Evolutionary conservation across 1,284 basidiomycete species (phyloP).

Genomic region (Heterobasidion occidentale): DNA sequence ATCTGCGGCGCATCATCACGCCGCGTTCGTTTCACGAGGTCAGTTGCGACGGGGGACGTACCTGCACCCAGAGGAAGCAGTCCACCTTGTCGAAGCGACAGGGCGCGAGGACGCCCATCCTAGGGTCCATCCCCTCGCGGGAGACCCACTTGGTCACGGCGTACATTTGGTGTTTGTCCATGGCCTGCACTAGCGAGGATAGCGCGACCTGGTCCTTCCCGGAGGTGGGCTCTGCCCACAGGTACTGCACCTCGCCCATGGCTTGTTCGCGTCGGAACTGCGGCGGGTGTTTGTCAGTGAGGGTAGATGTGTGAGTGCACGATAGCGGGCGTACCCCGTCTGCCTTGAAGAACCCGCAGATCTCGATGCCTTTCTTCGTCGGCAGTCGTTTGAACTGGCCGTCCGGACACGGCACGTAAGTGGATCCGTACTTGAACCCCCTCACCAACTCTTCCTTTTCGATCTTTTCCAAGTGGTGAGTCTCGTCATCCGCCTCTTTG

Average conservation of each 20-base stretch:
- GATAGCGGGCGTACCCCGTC: slow-evolving; percentile 39
- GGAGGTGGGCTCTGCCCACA: slow-evolving; percentile 72
- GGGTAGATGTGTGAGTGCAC: background rate
- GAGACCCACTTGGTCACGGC: slow-evolving; percentile 81
- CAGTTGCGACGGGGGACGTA: slow-evolving; percentile 21
- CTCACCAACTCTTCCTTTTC: slow-evolving; percentile 70
- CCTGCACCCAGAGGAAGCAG: slow-evolving; percentile 78
- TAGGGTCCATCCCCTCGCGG: slow-evolving; percentile 70
- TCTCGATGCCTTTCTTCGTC: slow-evolving; percentile 79
- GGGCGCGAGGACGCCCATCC: slow-evolving; percentile 75
- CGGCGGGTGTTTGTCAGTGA: background rate
- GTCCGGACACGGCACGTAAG: slow-evolving; percentile 80
- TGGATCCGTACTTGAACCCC: slow-evolving; percentile 91
- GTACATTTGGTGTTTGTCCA: slow-evolving; percentile 32
- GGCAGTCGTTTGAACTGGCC: slow-evolving; percentile 66
- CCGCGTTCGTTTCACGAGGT: background rate
- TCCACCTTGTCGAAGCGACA: slow-evolving; percentile 61
- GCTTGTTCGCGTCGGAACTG: slow-evolving; percentile 76
- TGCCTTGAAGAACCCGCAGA: slow-evolving; percentile 77
- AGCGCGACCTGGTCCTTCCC: slow-evolving; percentile 76
- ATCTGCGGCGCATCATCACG: slow-evolving; percentile 39
- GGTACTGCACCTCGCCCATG: slow-evolving; percentile 84
- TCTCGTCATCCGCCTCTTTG: slow-evolving; percentile 14
- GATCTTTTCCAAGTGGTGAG: slow-evolving; percentile 27
- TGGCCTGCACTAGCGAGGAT: slow-evolving; percentile 80